Conservation (phyloP, 129 eudicot genomes). For the Oenanthe sinensis region DNA sequence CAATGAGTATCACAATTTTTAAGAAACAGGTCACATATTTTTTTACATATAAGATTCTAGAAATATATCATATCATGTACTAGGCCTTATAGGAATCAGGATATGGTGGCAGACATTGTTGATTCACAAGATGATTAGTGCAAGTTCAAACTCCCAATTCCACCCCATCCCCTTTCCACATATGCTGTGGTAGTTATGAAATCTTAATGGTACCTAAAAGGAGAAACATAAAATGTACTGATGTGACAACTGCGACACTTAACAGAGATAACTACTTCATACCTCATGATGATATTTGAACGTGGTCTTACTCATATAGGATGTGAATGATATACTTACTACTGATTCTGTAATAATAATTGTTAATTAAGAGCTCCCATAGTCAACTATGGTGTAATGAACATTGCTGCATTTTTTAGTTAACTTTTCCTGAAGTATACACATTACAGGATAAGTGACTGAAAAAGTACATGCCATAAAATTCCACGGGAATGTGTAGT, state of each 20-base stretch:
- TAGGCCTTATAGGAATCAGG: neutral
- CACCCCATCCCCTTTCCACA: neutral
- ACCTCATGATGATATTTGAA: neutral
- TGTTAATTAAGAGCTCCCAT: neutral
- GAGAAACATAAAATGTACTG: neutral
- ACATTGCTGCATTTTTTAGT: neutral
- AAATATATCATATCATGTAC: neutral
- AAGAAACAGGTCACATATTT: neutral
- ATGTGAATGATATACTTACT: neutral
- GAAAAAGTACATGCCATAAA: neutral
- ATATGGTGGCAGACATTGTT: neutral
- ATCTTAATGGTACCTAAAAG: neutral
- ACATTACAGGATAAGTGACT: neutral
- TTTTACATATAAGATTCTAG: neutral
- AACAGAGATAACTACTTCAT: neutral
- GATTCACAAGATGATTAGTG: neutral
- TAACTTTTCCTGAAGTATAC: neutral
- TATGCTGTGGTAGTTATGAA: neutral
- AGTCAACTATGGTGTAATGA: neutral
- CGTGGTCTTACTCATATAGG: neutral
- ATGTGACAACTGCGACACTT: neutral
- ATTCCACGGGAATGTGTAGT: neutral
- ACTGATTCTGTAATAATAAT: neutral
- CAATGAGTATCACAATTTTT: conserved; percentile 12
- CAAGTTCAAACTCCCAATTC: neutral